Evolutionary conservation across 768 basidiomycete genomes (phyloP).

Genomic region (Agaricus blazei): DNA sequence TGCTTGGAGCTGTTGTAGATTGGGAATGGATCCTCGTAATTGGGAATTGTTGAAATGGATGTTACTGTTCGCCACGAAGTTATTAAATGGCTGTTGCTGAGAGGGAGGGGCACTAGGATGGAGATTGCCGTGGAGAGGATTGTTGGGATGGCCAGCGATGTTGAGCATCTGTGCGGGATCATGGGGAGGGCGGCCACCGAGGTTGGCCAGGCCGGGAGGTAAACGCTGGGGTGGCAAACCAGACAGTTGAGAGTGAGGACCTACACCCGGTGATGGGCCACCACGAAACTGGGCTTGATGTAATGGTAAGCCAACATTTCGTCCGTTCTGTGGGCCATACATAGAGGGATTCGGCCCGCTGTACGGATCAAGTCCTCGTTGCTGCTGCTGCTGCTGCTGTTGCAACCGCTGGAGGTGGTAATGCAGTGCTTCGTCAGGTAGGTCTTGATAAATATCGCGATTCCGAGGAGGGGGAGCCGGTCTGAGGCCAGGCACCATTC

Average conservation of each 20-base stretch:
- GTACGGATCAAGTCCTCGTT: constrained; percentile 53
- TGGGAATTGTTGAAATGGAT: constrained; percentile 42
- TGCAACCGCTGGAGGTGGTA: constrained; percentile 57
- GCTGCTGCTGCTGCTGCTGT: constrained; percentile 44
- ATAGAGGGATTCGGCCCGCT: constrained; percentile 41
- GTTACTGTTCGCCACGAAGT: constrained; percentile 39
- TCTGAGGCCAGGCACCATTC: constrained; percentile 81
- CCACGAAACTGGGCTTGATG: constrained; percentile 66
- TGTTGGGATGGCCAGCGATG: constrained; percentile 38
- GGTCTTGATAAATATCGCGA: constrained; percentile 59
- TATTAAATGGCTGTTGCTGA: constrained; percentile 47
- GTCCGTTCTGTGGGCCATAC: constrained; percentile 51
- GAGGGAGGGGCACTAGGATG: constrained; percentile 36
- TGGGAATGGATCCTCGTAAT: constrained; percentile 48
- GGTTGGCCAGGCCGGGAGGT: constrained; percentile 77
- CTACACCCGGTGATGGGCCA: constrained; percentile 58
- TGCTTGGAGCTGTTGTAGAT: constrained; percentile 44
- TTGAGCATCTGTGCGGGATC: constrained; percentile 66
- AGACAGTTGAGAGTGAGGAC: constrained; percentile 39
- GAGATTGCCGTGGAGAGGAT: constrained; percentile 39
- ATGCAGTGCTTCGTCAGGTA: constrained; percentile 54
- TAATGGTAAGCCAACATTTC: constrained; percentile 48
- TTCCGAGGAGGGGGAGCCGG: constrained; percentile 57
- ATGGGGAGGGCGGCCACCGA: constrained; percentile 78
- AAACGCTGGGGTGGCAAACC: constrained; percentile 52